Base-by-base conservation (phyloP, 2,329 filamentous ascomycete genomes). In the Trichoderma simmonsii region DNA sequence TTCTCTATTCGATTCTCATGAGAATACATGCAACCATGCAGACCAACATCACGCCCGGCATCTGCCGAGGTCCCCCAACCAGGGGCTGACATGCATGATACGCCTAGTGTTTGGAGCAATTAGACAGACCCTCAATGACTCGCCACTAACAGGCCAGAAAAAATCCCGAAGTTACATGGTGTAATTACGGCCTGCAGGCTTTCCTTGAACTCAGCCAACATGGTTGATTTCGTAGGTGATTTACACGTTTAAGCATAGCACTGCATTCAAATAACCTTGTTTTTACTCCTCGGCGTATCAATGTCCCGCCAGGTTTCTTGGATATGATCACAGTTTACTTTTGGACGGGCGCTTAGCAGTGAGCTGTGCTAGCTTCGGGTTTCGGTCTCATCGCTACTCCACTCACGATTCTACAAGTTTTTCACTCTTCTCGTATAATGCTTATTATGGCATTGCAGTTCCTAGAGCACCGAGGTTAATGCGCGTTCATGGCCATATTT, bases 1-100 rank as follows among this genome's bases (percentile, higher is more conserved):
- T n/a, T n/a, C 43, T 48, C 43, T n/a, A 8, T 1, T n/a, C 1
- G 0, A 48, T 48, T 48, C 43, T 21, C 43, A 51, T 51, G 8
- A 51, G n/a, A 24, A n/a, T n/a, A 21, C 4, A 51, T 24, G n/a
- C n/a, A 3, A 51, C 24, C 26, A 2, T 26, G 26, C 26, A 26
- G 3, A 26, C 9, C n/a, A 51, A 51, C 54, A 57, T 57, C 54
- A 28, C 15, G 14, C 6, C 14, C 21, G 26, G 48, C 12, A 36
- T 26, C 30, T 66, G 63, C 48, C 62, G 63, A 66, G n/a, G 34
- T n/a, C 32, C 32, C 51, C 54, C 18, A 60, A 60, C 11, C n/a
- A 60, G 36, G 65, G 65, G 54, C 43, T 56, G 63, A 21, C 64
- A 57, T 68, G 34, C 54, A 32, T 68, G 54, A 68, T 60, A 68